Evolutionary conservation across 371 early-diverging fungal species (phyloP), one percentile per base, ranked within the genome.

Genomic region (Synchytrium microbalum): DNA sequence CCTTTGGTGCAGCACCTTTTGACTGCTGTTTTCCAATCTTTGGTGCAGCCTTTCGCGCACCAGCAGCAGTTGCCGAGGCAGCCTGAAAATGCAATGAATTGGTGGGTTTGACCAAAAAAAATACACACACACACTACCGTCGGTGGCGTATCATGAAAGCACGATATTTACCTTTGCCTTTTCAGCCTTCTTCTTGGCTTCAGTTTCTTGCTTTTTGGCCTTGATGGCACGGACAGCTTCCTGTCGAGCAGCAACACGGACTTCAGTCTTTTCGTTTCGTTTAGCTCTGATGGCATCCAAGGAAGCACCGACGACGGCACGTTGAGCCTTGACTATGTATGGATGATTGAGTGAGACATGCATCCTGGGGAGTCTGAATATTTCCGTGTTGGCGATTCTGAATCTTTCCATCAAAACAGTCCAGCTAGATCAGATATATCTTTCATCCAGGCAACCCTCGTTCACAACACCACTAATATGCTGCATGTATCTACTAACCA

Each of bases 261-360:
- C 87, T 78, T 91, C 96, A 65, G 96, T 87, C 86, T 91, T 93
- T 81, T 92, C 90, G 82, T 84, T 86, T 73, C 95, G 92, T 86
- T 93, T 91, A 75, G 92, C 95, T 75, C 90, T 89, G 80, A 97
- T 92, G 63, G 88, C 87, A 70, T 97, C 96, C 83, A 89, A 86
- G 69, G 93, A 85, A 64, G 91, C 92, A 84, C 96, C 96, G 69
- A 89, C 95, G 72, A 97, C 82, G 67, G 91, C 94, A 82, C 98
- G 93, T 79, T 92, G 91, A 79, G 84, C 88, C 90, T 97, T 96
- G 79, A 95, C 94, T 69, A 1, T 64, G 70, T 63, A 59, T 71
- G 5, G 46, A 38, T 38, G 46, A 38, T 38, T 10, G 46, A 73
- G 64, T 0, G 19, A 13, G 13, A 64, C 19, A 19, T n/a, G 26